Evolutionary conservation across 768 basidiomycete species (phyloP).

Genomic region (Scleroderma citrinum): DNA sequence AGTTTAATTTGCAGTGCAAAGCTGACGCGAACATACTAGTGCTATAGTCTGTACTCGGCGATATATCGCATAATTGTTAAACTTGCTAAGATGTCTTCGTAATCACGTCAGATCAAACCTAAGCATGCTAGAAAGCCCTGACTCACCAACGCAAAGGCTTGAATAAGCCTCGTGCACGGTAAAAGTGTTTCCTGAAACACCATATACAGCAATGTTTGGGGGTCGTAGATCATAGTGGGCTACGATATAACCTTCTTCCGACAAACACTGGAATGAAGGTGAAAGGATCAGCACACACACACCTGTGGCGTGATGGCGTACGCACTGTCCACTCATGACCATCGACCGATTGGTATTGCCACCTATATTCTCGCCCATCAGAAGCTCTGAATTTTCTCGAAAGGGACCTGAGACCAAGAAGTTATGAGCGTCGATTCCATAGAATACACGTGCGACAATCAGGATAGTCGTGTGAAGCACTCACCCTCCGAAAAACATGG

Average conservation of each 20-base stretch:
- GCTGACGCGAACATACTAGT: not conserved
- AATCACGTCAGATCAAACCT: constrained; percentile 5
- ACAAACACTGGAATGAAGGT: constrained; percentile 41
- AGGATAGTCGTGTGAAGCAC: constrained; percentile 14
- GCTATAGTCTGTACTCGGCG: constrained; percentile 41
- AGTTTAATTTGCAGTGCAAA: not conserved
- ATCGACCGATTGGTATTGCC: constrained; percentile 48
- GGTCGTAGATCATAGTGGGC: constrained; percentile 64
- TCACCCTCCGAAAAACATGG: constrained; percentile 61
- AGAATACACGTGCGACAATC: not conserved
- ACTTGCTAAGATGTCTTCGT: constrained; percentile 50
- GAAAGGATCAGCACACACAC: constrained; percentile 6
- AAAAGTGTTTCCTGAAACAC: constrained; percentile 57
- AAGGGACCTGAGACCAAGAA: constrained; percentile 42
- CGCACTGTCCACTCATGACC: constrained; percentile 76
- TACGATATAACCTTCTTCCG: constrained; percentile 47
- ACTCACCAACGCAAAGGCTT: constrained; percentile 49
- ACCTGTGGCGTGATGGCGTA: constrained; percentile 12
- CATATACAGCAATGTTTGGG: constrained; percentile 47
- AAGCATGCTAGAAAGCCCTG: not conserved
- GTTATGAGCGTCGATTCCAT: not conserved
- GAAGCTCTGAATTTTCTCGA: constrained; percentile 63
- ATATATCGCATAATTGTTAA: constrained; percentile 63
- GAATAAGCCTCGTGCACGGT: constrained; percentile 53
- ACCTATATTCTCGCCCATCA: constrained; percentile 67